Percentiles rank a stretch among this genome's conserved stretches.
Evolutionary conservation across 768 basidiomycete genomes (phyloP).

Genomic region (Bullera alba): DNA sequence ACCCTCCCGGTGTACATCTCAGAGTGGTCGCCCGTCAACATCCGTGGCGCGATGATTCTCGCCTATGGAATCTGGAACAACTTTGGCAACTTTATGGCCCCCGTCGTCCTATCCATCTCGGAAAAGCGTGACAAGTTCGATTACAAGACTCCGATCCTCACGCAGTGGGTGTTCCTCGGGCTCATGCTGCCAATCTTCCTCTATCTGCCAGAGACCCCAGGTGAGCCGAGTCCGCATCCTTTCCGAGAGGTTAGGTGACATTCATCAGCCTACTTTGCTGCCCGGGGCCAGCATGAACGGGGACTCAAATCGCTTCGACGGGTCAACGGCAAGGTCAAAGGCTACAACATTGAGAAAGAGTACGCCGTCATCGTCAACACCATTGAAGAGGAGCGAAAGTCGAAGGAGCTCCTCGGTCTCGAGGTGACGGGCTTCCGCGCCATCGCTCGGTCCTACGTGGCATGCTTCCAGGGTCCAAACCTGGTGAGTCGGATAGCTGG

Average conservation of each 20-base stretch:
- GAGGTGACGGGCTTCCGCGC: conserved; percentile 5
- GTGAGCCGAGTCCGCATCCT: not conserved
- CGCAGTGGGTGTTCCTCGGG: conserved; percentile 18
- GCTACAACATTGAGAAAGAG: conserved; percentile 18
- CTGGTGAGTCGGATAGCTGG: conserved; percentile 1
- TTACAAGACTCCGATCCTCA: conserved; percentile 14
- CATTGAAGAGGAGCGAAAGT: conserved; percentile 12
- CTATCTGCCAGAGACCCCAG: conserved; percentile 21
- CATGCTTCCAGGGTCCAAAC: conserved; percentile 18
- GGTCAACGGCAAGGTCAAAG: conserved; percentile 14
- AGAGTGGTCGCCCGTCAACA: conserved; percentile 17
- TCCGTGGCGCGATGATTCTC: conserved; percentile 16
- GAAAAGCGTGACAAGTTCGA: conserved; percentile 10
- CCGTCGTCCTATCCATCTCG: conserved; percentile 8
- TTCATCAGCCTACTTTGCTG: conserved; percentile 17
- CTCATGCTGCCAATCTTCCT: conserved; percentile 21
- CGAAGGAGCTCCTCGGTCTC: conserved; percentile 3
- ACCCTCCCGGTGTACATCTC: conserved; percentile 13
- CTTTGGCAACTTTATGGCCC: conserved; percentile 14
- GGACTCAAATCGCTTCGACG: conserved; percentile 7
- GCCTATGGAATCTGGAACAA: conserved; percentile 17
- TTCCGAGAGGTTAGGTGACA: not conserved
- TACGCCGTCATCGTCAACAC: conserved; percentile 16
- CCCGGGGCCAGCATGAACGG: conserved; percentile 10
- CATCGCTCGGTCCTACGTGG: conserved; percentile 10